Evolutionary conservation across 495 filamentous ascomycete genomes (phyloP).

Genomic region (Clavariopsis aquatica): DNA sequence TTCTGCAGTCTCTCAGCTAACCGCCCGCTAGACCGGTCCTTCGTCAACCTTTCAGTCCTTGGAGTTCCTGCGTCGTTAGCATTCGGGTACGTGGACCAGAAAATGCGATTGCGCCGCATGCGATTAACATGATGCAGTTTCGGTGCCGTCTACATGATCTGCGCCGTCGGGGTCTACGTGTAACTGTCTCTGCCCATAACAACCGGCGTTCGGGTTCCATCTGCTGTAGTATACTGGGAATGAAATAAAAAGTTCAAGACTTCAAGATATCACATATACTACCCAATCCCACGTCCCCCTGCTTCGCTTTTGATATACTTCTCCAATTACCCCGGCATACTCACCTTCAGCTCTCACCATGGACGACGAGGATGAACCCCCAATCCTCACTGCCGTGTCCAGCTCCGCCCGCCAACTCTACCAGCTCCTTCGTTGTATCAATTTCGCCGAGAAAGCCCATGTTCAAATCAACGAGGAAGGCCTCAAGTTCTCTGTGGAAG

Average conservation of each 20-base stretch:
- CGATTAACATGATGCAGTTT: constrained; percentile 58
- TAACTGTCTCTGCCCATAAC: constrained; percentile 49
- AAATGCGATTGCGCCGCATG: constrained; percentile 13
- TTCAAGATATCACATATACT: constrained; percentile 12
- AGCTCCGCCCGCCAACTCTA: constrained; percentile 85
- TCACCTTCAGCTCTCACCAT: constrained; percentile 17
- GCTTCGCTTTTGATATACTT: not conserved
- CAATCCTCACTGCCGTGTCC: constrained; percentile 77
- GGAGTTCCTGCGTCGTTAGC: constrained; percentile 85
- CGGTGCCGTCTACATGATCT: constrained; percentile 96
- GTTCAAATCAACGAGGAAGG: constrained; percentile 82
- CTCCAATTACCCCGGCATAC: not conserved
- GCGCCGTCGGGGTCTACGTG: constrained; percentile 97
- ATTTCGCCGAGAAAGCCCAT: constrained; percentile 76
- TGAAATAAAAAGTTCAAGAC: constrained; percentile 33
- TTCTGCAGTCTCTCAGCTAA: constrained; percentile 6
- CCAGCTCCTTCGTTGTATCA: constrained; percentile 84
- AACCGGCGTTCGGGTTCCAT: constrained; percentile 33
- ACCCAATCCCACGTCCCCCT: not conserved
- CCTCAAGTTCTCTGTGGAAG: constrained; percentile 82
- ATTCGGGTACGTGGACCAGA: constrained; percentile 69
- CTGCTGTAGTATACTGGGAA: constrained; percentile 36
- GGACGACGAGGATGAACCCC: constrained; percentile 47
- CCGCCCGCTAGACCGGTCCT: constrained; percentile 77
- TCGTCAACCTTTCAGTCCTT: constrained; percentile 71